A percentile compares a stretch with the other conserved stretches of the same genome.
These are phyloP conservation scores for Hordeum pubiflorum DNA, from an alignment of 202 grass and related monocot genomes.

Conservation along the genomic window DNA sequence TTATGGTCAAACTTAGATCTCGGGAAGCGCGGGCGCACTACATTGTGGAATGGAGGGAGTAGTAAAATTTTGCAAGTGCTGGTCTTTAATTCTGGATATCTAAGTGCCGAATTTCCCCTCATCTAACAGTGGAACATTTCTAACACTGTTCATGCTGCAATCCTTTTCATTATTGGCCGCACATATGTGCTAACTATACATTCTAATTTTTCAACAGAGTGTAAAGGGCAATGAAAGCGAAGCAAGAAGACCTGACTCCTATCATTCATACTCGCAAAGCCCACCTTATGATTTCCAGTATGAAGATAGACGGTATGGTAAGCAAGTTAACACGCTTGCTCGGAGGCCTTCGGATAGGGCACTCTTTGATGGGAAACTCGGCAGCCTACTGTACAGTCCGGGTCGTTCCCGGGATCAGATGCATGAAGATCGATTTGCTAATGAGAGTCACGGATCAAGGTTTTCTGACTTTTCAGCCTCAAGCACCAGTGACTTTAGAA, in stretches of 20 bases:
- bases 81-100: constrained; percentile 12
- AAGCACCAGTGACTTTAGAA: constrained; percentile 67
- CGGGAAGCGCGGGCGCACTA: no score
- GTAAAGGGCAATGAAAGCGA: constrained; percentile 56
- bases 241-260: constrained; percentile 63
- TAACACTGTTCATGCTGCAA: background rate
- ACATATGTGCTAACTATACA: constrained; percentile 23
- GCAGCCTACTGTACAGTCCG: constrained; percentile 63
- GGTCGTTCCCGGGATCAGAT: constrained; percentile 43
- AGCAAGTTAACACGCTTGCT: constrained; percentile 54
- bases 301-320: constrained; percentile 90
- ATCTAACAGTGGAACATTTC: background rate
- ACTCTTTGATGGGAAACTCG: constrained; percentile 61
- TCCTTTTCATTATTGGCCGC: background rate
- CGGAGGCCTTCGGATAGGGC: constrained; percentile 69
- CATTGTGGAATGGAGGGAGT: no score
- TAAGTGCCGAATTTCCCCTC: background rate
- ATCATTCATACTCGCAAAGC: constrained; percentile 98
- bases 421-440: constrained; percentile 79
- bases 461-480: constrained; percentile 89
- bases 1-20: no score
- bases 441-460: constrained; percentile 80
- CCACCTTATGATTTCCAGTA: constrained; percentile 96
- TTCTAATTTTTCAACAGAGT: constrained; percentile 39
- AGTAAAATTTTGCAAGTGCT: background rate